Base-by-base conservation (phyloP, 1,284 basidiomycete species). In the Cutaneotrichosporon curvatum region DNA sequence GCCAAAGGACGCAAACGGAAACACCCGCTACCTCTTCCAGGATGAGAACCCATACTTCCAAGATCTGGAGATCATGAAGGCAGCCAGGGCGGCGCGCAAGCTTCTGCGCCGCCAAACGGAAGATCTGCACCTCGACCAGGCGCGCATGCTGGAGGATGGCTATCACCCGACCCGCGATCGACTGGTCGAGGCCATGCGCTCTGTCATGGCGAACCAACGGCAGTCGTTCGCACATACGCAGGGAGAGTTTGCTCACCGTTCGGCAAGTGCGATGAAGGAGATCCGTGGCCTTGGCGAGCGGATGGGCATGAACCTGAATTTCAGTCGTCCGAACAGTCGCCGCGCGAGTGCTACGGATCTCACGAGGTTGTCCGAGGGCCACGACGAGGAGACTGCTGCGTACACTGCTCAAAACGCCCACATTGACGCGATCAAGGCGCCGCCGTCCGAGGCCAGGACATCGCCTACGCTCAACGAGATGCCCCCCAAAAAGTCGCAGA, bases 1-100 rank as follows among this genome's bases (percentile, higher is more conserved):
- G 62, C 55, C 73, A 67, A 36, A 45, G 46, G 36, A 68, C 46
- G 63, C 65, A 15, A 38, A 56, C 8, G 65, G 62, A 22, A 50
- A 55, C 58, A 42, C 55, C 1, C 50, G 53, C 4, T 79, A 78
- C 62, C 70, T 72, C 23, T 81, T 81, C 60, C 72, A 72, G 34
- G 70, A 78, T 53, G 68, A 74, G 37, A 80, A 80, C 60, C 71
- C 72, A 12, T 76, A 74, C 57, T 69, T 77, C 47, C 67, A 67
- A 32, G 69, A 73, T 40, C 73, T 76, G 38, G 74, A 76, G 56
- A 62, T 75, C 11, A 62, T 73, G 10, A 72, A 75, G 58, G 74
- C 75, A 0, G 74, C 75, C 14, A 65, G 70, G 48, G 75, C 74
- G 0, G 74, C 74, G 1, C 62, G 75, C 4, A 51, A 62, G 7